phyloP scores from a whole-genome alignment of 140 eudicot species.

The Oenanthe javanica region DNA sequence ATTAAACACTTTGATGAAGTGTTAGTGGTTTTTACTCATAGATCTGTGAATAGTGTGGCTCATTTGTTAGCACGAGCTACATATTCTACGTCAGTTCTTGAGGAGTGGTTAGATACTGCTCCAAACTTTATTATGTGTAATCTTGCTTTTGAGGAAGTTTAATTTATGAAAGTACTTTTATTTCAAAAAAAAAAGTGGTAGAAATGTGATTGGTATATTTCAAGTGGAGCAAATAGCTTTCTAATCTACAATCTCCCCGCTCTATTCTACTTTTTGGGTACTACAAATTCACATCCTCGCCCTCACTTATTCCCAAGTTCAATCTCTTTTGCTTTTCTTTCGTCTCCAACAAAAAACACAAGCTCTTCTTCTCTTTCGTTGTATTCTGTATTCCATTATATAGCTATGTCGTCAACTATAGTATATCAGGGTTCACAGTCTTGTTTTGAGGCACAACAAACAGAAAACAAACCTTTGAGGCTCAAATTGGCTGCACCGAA shows the following conservation, averaged over 20 bases:
- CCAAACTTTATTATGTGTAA: too few relatives aligned
- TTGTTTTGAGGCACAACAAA: slow-evolving; percentile 31
- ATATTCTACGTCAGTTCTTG: too few relatives aligned
- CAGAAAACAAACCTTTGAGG: slow-evolving; percentile 39
- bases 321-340: slow-evolving; percentile 7
- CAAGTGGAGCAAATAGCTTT: slow-evolving; percentile 46
- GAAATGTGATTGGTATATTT: too few relatives aligned
- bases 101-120: too few relatives aligned
- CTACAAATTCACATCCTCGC: slow-evolving; percentile 44
- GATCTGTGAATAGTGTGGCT: too few relatives aligned
- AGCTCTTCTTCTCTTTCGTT: slow-evolving; percentile 5
- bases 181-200: too few relatives aligned
- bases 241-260: slow-evolving; percentile 15
- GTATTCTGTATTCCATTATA: too few relatives aligned
- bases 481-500: slow-evolving; percentile 49
- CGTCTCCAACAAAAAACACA: slow-evolving; percentile 3
- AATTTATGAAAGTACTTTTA: too few relatives aligned
- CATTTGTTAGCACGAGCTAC: too few relatives aligned
- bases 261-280: slow-evolving; percentile 28
- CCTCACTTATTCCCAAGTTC: slow-evolving; percentile 22
- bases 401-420: slow-evolving; percentile 42
- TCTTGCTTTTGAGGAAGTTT: too few relatives aligned
- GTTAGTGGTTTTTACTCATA: too few relatives aligned
- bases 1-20: too few relatives aligned
- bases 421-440: slow-evolving; percentile 33